Percentiles rank a stretch among this genome's conserved stretches.
Conservation (phyloP, 73 alveolate species). For the Tetrahymena thermophila region DNA sequence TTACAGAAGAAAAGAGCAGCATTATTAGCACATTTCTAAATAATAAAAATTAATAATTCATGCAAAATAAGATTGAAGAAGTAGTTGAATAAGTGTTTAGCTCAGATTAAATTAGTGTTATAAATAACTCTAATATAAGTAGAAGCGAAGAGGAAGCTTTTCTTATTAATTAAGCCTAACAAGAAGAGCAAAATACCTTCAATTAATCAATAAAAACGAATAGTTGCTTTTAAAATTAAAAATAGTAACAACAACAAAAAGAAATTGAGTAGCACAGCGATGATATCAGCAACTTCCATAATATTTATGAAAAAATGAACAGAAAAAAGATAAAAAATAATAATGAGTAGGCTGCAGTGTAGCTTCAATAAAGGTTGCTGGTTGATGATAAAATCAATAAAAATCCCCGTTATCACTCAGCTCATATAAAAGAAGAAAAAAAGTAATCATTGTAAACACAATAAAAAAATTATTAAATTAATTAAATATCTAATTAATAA, state of each 20-base stretch:
- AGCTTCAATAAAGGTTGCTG: neutral
- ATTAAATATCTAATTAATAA: too few species aligned
- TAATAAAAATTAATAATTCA: neutral
- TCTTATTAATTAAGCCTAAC: neutral
- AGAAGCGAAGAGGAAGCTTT: neutral
- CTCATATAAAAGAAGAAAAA: neutral
- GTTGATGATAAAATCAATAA: too few species aligned
- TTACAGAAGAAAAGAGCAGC: too few species aligned
- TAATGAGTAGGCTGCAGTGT: neutral
- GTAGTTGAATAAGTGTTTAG: neutral
- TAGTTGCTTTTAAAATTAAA: neutral
- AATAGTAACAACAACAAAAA: neutral
- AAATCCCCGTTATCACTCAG: neutral
- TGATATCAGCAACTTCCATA: neutral
- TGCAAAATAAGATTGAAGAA: neutral
- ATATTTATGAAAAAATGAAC: neutral
- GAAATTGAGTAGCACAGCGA: neutral
- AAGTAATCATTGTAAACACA: neutral
- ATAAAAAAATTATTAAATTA: too few species aligned
- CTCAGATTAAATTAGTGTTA: neutral
- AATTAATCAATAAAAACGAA: neutral
- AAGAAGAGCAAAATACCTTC: neutral
- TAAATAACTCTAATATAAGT: neutral
- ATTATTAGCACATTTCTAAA: neutral
- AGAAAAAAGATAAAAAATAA: neutral